Conservation (phyloP, 2,329 filamentous ascomycete species). For the Microascus cirrosus region DNA sequence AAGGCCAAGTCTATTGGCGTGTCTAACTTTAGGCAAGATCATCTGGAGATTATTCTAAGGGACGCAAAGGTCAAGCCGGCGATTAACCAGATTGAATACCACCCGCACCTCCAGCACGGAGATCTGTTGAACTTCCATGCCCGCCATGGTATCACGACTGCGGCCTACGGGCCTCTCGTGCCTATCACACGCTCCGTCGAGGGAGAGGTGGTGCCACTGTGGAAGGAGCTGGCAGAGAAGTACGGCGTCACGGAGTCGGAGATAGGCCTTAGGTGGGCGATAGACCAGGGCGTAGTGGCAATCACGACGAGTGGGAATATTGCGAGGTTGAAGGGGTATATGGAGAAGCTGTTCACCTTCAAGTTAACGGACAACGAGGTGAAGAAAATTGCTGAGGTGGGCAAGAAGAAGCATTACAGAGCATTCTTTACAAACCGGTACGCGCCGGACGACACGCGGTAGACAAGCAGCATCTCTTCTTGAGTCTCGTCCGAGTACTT, state of each 20-base stretch:
- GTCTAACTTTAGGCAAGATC: constrained; percentile 55
- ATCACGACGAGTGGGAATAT: constrained; percentile 50
- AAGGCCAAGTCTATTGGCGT: constrained; percentile 63
- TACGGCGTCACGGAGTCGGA: constrained; percentile 46
- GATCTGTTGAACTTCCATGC: constrained; percentile 46
- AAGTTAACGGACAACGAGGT: constrained; percentile 50
- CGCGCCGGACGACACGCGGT: constrained; percentile 36
- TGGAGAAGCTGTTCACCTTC: constrained; percentile 38
- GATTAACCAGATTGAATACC: constrained; percentile 73
- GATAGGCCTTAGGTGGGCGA: constrained; percentile 45
- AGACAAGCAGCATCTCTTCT: constrained; percentile 5
- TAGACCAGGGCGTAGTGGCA: constrained; percentile 48
- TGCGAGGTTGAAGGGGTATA: constrained; percentile 44
- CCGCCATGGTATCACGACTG: constrained; percentile 43
- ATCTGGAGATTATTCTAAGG: constrained; percentile 44
- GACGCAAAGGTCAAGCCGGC: constrained; percentile 53
- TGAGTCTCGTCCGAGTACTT: neutral
- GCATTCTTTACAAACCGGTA: constrained; percentile 47
- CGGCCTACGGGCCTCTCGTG: constrained; percentile 45
- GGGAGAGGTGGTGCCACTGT: constrained; percentile 42
- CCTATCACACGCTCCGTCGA: constrained; percentile 32
- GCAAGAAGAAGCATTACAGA: constrained; percentile 49
- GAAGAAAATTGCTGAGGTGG: constrained; percentile 40
- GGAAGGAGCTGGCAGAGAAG: constrained; percentile 40
- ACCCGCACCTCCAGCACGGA: constrained; percentile 62